Evolutionary conservation across 371 early-diverging fungal species (phyloP).

Genomic region (Lichtheimia ornata): DNA sequence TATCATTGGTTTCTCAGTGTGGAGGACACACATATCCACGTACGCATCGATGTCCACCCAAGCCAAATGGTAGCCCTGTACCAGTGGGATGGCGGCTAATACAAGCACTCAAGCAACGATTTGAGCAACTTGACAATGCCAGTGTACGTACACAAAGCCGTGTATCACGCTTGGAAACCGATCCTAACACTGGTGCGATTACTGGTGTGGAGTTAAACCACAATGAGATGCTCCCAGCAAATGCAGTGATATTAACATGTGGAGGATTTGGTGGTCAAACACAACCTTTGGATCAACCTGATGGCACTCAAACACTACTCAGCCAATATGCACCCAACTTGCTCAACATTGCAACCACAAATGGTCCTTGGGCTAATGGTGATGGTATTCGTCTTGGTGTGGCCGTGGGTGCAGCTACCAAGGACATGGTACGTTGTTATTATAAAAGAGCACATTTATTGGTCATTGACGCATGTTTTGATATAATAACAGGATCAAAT

Average conservation of each 20-base stretch:
- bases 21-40: constrained; percentile 74
- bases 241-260: constrained; percentile 33
- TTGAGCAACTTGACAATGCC: constrained; percentile 25
- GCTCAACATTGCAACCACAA: constrained; percentile 73
- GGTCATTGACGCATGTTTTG: neutral
- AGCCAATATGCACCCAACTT: constrained; percentile 65
- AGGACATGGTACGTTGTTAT: constrained; percentile 68
- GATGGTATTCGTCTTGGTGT: constrained; percentile 76
- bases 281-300: constrained; percentile 13
- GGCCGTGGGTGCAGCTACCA: constrained; percentile 62
- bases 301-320: constrained; percentile 30
- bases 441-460: too few species aligned
- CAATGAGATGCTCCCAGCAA: constrained; percentile 21
- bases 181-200: constrained; percentile 26
- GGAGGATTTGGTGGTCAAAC: constrained; percentile 41
- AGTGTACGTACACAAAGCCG: constrained; percentile 53
- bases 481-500: constrained; percentile 45
- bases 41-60: constrained; percentile 69
- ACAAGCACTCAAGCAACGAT: constrained; percentile 38
- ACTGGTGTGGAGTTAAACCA: constrained; percentile 21
- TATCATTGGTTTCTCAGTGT: constrained; percentile 73
- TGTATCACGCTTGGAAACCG: constrained; percentile 21
- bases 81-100: constrained; percentile 75
- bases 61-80: constrained; percentile 55
- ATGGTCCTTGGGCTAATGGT: constrained; percentile 83